Conservation (phyloP, 1,139 yeast species). For the Eremothecium cymbalariae region DNA sequence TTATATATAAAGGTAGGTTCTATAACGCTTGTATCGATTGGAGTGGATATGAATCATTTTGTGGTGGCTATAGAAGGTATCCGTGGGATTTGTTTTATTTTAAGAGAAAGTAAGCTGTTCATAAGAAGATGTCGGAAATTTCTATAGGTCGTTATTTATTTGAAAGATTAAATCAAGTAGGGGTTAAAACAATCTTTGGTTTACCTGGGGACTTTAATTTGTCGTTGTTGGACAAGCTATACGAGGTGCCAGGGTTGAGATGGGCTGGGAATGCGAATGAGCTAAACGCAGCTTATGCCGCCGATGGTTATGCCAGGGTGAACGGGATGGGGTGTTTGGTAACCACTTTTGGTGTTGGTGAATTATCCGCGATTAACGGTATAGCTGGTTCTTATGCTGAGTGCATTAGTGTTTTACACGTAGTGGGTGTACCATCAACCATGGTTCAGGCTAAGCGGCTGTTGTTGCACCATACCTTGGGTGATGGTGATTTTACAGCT, state of each 20-base stretch:
- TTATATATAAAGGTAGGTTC: too few relatives aligned
- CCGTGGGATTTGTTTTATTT: neutral
- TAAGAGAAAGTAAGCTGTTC: neutral
- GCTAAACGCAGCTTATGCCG: slow-evolving; percentile 64
- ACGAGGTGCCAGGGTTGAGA: slow-evolving; percentile 47
- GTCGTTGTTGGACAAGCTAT: slow-evolving; percentile 55
- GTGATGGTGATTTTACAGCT: slow-evolving; percentile 23
- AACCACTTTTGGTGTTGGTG: slow-evolving; percentile 36
- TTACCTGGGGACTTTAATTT: slow-evolving; percentile 78
- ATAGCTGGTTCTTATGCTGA: slow-evolving; percentile 30
- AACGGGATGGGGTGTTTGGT: slow-evolving; percentile 35
- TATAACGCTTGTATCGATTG: too few relatives aligned
- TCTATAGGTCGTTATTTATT: slow-evolving; percentile 48
- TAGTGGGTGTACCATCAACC: slow-evolving; percentile 43
- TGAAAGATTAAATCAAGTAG: slow-evolving; percentile 33
- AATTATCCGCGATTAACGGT: slow-evolving; percentile 27
- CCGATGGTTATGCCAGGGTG: slow-evolving; percentile 67
- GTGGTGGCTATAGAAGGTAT: too few relatives aligned
- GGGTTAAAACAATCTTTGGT: slow-evolving; percentile 45
- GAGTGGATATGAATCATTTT: too few relatives aligned
- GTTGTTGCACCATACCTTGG: slow-evolving; percentile 16
- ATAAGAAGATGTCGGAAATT: slow-evolving; percentile 20
- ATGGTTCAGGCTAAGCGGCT: slow-evolving; percentile 10
- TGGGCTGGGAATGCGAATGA: slow-evolving; percentile 62
- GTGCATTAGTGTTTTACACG: slow-evolving; percentile 37